Base-by-base conservation (phyloP, 805 yeast genomes). In the Hanseniaspora meyeri region DNA sequence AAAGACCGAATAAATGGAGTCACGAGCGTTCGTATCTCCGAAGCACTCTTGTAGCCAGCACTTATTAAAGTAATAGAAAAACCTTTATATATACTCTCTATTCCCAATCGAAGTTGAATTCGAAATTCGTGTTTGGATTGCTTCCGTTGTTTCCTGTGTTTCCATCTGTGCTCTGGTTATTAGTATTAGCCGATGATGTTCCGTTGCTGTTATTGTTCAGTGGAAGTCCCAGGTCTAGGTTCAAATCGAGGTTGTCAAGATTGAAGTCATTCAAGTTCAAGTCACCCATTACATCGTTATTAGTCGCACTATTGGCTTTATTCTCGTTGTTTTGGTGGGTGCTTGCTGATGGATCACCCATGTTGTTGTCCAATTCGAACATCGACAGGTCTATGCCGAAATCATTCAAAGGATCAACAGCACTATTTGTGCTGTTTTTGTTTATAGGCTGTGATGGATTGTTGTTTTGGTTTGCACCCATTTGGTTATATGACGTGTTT, bases 51-150 rank as follows among this genome's bases (percentile, higher is more conserved):
- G 11, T 34, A 34, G 9, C 37, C 37, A 34, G 11, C 37, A 34
- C 37, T 34, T 34, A 32, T 32, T 32, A 32, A 32, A 32, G 34
- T 32, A 43, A 43, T 29, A 43, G n/a, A 43, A 27, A 29, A 16
- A 43, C 14, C 2, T 4, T 29, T 43, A 34, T 16, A 36, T 36
- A 36, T 36, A 36, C n/a, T 6, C 31, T 14, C 16, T 38, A 51
- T 19, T 51, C 50, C 55, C 55, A 51, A 27, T 51, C 55, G 43
- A 51, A 51, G 39, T 51, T 51, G 20, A 51, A 51, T 37, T 53
- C 57, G 39, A 53, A 53, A 40, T 53, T 52, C 17, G 56, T 9
- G 19, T 52, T 53, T 37, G 36, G 24, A 31, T 40, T 50, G 40
- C 27, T 50, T 34, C 43, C 32, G 55, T 43, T 51, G 20, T 43